Percentiles rank a stretch among this genome's conserved stretches.
Conservation (phyloP, 2,329 filamentous ascomycete species). For the Exophiala oligosperma region DNA sequence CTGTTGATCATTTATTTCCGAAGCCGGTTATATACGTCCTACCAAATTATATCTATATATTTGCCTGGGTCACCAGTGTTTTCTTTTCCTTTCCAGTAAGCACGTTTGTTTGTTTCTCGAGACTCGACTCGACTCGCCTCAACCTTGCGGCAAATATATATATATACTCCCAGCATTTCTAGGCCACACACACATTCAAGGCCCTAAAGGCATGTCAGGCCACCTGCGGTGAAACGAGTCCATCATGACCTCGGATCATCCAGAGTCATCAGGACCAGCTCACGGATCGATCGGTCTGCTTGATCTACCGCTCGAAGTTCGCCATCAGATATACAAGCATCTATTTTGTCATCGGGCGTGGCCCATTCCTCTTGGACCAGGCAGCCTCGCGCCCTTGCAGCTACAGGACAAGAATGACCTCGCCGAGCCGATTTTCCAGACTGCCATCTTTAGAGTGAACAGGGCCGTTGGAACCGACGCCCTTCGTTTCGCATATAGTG, state of each 20-base stretch:
- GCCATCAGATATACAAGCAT: conserved; percentile 19
- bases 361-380: conserved; percentile 12
- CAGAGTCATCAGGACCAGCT: background rate
- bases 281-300: background rate
- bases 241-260: conserved; percentile 1
- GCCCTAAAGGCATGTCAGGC: background rate
- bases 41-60: too few relatives aligned
- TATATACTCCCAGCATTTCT: background rate
- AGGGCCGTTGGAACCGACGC: conserved; percentile 22
- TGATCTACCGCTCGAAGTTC: conserved; percentile 20
- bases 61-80: too few relatives aligned
- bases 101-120: too few relatives aligned
- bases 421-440: conserved; percentile 16
- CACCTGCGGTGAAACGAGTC: background rate
- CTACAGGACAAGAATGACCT: background rate
- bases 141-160: too few relatives aligned
- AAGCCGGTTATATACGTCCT: too few relatives aligned
- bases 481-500: conserved; percentile 19
- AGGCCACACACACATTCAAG: background rate
- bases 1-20: too few relatives aligned
- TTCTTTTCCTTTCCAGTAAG: too few relatives aligned
- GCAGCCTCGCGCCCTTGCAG: background rate
- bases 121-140: too few relatives aligned
- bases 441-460: conserved; percentile 20
- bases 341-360: conserved; percentile 17